Base-by-base conservation (phyloP, 352 stramenopile species). In the Phytophthora colocasiae region DNA sequence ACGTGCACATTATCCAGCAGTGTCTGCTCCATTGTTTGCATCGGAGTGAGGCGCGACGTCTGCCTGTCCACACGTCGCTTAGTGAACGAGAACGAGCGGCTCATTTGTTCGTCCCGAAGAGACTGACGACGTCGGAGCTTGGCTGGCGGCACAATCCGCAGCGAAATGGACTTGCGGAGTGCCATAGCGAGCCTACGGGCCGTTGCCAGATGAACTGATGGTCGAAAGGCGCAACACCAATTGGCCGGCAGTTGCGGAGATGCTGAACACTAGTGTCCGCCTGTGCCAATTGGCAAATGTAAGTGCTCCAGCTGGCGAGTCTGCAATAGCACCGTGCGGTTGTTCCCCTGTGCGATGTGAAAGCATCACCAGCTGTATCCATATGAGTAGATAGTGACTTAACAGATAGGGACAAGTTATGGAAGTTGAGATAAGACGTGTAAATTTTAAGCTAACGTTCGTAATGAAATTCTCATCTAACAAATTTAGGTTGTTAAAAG, bases 1-100 rank as follows among this genome's bases (percentile, higher is more conserved):
- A 95, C 82, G n/a, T 89, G 75, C 7, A 95, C 70, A 58, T 83
- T 83, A 54, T 92, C 80, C 12, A 95, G 73, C 50, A 95, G 73
- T 58, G 80, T 86, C 51, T 87, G 68, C 61, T 92, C 80, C 56
- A 91, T 69, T n/a, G 70, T 77, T 38, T 71, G 73, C 58, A 71
- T 71, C 6, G 69, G 36, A 11, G 58, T 71, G 19, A 67, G 55
- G 14, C 58, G 71, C 26, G 77, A 72, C 38, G 80, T 80, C 66
- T 86, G 76, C 36, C 83, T 74, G 43, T 93, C 85, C 0, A 80
- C 54, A 3, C 81, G 81, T n/a, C 81, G 77, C 67, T 84, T 83
- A 8, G 71, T 56, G 55, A 81, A 76, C 26, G 76, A 77, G 47
- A 79, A 78, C 26, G 79, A 78, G 34, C 56, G 58, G 43, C 66